These are phyloP conservation scores for Thalassiosira ordinaria DNA, from an alignment of 352 stramenopile genomes.

Conservation along the genomic window DNA sequence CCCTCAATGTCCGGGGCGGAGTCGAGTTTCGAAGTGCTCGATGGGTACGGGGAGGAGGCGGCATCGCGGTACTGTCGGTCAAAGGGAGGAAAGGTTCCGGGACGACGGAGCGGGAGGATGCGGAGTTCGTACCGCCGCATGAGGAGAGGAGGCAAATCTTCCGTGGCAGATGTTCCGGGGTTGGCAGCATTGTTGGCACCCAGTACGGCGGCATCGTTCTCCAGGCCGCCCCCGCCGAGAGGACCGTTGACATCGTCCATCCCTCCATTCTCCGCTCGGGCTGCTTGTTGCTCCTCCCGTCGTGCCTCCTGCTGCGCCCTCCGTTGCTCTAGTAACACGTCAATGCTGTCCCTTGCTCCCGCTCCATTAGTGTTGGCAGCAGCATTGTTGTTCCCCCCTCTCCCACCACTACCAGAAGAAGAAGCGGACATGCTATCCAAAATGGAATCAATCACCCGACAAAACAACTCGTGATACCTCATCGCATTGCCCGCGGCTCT, in stretches of 20 bases:
- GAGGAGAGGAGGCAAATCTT: conserved; percentile 91
- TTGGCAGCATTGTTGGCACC: conserved; percentile 18
- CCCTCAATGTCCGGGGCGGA: conserved; percentile 61
- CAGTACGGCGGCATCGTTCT: conserved; percentile 51
- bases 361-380: background rate
- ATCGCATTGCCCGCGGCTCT: conserved; percentile 69
- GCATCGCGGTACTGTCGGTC: conserved; percentile 50
- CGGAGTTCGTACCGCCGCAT: conserved; percentile 89
- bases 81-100: conserved; percentile 68
- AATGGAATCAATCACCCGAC: conserved; percentile 67
- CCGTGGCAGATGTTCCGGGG: conserved; percentile 45
- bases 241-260: conserved; percentile 56
- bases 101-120: conserved; percentile 73
- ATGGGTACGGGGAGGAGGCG: conserved; percentile 2
- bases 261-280: conserved; percentile 14
- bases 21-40: conserved; percentile 30
- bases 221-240: conserved; percentile 45
- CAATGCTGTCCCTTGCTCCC: conserved; percentile 63
- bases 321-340: conserved; percentile 77
- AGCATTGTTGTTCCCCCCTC: background rate
- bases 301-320: conserved; percentile 54
- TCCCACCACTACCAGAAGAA: background rate
- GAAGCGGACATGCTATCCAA: conserved; percentile 46
- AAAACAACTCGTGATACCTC: conserved; percentile 80
- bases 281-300: conserved; percentile 40